These are phyloP conservation scores for Kuraishia hungarica DNA, from an alignment of 805 yeast species.

Conservation along the genomic window DNA sequence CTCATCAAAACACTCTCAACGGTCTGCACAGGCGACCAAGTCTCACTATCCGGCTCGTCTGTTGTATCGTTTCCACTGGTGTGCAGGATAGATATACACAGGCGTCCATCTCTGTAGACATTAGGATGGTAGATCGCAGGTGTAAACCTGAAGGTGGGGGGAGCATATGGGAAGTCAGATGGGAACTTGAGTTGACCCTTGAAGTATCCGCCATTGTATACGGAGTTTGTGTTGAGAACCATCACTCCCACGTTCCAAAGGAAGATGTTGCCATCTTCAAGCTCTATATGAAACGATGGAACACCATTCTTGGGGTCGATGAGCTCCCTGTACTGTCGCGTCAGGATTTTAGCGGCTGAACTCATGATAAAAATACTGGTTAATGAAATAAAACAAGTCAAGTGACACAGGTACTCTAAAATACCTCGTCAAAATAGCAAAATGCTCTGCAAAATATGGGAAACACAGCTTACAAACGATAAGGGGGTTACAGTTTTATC, in stretches of 20 bases:
- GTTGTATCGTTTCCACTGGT: conserved; percentile 77
- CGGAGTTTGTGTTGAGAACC: conserved; percentile 83
- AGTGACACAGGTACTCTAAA: neutral
- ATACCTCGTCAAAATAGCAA: neutral
- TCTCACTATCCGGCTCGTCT: conserved; percentile 89
- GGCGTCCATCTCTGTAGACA: conserved; percentile 86
- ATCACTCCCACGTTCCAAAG: conserved; percentile 84
- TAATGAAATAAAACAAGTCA: neutral
- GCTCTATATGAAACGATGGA: conserved; percentile 25
- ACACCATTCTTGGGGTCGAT: conserved; percentile 80
- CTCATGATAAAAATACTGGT: neutral
- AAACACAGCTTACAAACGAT: neutral
- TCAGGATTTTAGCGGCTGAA: conserved; percentile 4
- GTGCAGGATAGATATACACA: conserved; percentile 89
- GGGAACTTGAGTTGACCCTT: conserved; percentile 94
- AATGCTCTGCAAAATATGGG: neutral
- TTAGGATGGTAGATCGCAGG: conserved; percentile 95
- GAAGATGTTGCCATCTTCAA: conserved; percentile 48
- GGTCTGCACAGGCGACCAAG: conserved; percentile 91
- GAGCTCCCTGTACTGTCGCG: conserved; percentile 74
- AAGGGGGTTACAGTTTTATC: neutral
- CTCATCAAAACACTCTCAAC: conserved; percentile 88
- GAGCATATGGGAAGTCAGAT: conserved; percentile 80
- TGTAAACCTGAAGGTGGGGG: conserved; percentile 87
- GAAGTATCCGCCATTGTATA: conserved; percentile 91